These are phyloP conservation scores for Ustilago shanxiensis DNA, from an alignment of 1,284 basidiomycete genomes.

Conservation along the genomic window DNA sequence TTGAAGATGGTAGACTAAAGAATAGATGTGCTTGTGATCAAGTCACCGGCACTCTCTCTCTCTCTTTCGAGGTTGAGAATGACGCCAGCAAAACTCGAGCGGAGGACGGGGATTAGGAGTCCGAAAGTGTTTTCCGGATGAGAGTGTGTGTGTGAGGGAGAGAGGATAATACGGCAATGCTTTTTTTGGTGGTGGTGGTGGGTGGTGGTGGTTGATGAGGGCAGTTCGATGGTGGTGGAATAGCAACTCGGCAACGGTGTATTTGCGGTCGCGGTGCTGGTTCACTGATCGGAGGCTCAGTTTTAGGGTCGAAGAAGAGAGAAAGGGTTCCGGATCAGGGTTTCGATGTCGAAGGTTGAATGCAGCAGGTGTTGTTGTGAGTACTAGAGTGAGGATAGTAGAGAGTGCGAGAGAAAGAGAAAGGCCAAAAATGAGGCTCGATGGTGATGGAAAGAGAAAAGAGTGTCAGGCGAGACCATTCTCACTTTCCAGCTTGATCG, in stretches of 20 bases:
- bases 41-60: no score
- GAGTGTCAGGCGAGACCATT: background rate
- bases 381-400: background rate
- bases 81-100: background rate
- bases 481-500: constrained; percentile 37
- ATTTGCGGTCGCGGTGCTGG: background rate
- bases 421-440: background rate
- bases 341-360: background rate
- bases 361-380: background rate
- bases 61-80: no score
- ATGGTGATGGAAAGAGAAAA: constrained; percentile 7
- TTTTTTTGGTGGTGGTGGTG: background rate
- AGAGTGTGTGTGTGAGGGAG: no score
- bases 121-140: no score
- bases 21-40: no score
- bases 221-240: constrained; percentile 33
- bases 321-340: constrained; percentile 17
- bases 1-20: constrained; percentile 3
- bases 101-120: background rate
- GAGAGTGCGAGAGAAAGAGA: background rate
- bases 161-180: background rate
- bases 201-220: background rate
- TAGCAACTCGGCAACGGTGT: constrained; percentile 22
- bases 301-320: background rate
- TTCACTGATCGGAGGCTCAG: background rate